These are phyloP conservation scores for Coemansia sp. DNA, from an alignment of 192 early-diverging fungal species.

Conservation along the genomic window DNA sequence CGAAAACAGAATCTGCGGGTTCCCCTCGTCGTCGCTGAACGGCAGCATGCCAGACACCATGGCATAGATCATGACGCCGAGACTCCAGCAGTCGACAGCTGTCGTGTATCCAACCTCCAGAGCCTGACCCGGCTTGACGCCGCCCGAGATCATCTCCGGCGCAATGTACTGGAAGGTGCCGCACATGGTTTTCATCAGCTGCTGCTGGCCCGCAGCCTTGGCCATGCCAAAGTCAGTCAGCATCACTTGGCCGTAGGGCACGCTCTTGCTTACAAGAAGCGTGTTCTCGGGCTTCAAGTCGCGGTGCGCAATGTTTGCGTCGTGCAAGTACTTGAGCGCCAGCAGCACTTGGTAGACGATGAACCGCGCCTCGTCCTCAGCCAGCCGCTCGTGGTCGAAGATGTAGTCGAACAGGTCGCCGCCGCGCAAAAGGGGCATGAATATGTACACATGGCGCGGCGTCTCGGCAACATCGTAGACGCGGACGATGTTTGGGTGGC, in stretches of 20 bases:
- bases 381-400: conserved; percentile 61
- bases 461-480: conserved; percentile 66
- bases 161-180: conserved; percentile 83
- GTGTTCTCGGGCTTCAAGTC: conserved; percentile 79
- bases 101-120: conserved; percentile 56
- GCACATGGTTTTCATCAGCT: conserved; percentile 85
- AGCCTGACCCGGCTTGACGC: conserved; percentile 31
- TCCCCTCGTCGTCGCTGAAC: conserved; percentile 50
- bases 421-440: conserved; percentile 73
- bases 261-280: conserved; percentile 51
- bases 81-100: conserved; percentile 66
- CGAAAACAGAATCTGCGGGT: conserved; percentile 41
- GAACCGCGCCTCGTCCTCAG: conserved; percentile 76
- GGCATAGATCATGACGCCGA: conserved; percentile 84
- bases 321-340: conserved; percentile 79
- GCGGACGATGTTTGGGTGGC: conserved; percentile 73
- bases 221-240: conserved; percentile 91
- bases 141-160: conserved; percentile 67
- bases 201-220: conserved; percentile 68
- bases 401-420: conserved; percentile 91
- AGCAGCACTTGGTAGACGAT: conserved; percentile 70
- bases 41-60: conserved; percentile 58
- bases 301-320: conserved; percentile 77
- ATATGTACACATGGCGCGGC: conserved; percentile 63
- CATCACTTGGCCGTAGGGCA: conserved; percentile 65